Base-by-base conservation (phyloP, 2,329 filamentous ascomycete genomes). In the Myrmaecium sp. region DNA sequence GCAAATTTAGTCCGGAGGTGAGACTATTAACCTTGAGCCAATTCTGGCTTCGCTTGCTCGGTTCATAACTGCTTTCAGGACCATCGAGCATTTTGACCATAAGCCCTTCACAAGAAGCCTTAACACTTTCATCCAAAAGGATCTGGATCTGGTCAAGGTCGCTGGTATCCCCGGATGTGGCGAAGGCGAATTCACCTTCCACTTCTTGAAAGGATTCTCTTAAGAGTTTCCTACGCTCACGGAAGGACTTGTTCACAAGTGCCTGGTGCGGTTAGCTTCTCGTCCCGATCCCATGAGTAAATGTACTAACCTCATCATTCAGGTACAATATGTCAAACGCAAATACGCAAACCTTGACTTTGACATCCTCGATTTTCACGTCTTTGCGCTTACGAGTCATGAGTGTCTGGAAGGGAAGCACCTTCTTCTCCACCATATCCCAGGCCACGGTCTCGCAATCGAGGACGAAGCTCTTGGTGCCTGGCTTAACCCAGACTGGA, bases 31-130 rank as follows among this genome's bases (percentile, higher is more conserved):
- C n/a, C 64, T 98, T 98, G 37, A 98, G 76, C 89, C 89, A 98
- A 47, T 98, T 98, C 32, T 89, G 79, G 54, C 81, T 92, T 36
- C 89, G 76, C 50, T 92, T 93, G 43, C 81, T 92, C 12, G 89
- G 89, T 54, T 95, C 86, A 47, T 98, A 98, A 41, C 80, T 81
- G 39, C 81, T 92, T 52, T 94, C 86, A 5, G 69, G 61, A 1
- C 86, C 89, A 48, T 95, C 86, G 32, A 98, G 58, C 89, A 98
- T 98, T 61, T 98, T 98, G 9, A 98, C 89, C 89, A 98, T 98
- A 28, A 98, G 62, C 7, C 89, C 89, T 58, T 98, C 89, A 46
- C 89, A 98, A 0, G 82, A 91, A 2, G 84, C 81, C 52, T 93
- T 93, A 36, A 98, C 78, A 42, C 80, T 89, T 32, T 95, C 86